Conservation (phyloP, 441 rosid genomes). For the Croton laevigatus region DNA sequence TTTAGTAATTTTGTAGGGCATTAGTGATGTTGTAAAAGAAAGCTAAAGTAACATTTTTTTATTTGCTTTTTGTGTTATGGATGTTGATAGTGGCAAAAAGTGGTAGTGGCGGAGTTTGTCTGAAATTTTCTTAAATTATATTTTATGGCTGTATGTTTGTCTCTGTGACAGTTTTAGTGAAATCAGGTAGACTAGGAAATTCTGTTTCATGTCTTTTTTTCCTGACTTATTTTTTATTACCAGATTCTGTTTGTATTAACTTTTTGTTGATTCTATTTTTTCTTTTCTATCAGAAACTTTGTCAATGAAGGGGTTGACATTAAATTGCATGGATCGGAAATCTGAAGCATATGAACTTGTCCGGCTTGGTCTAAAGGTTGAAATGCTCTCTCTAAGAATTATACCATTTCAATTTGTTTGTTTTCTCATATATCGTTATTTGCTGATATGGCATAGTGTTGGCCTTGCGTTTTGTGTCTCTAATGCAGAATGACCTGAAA, state of each 20-base stretch:
- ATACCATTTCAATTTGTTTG: constrained; percentile 6
- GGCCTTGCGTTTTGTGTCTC: constrained; percentile 20
- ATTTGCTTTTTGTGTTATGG: not conserved
- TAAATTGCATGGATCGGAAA: constrained; percentile 99
- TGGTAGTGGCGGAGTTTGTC: not conserved
- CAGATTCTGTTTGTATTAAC: constrained; percentile 1
- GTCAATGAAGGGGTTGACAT: constrained; percentile 98
- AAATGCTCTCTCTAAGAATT: constrained; percentile 21
- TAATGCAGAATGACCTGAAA: constrained; percentile 92
- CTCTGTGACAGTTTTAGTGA: not conserved
- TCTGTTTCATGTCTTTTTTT: not conserved
- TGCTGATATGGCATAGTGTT: constrained; percentile 11
- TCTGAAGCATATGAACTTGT: constrained; percentile 98
- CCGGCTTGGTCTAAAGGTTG: constrained; percentile 90
- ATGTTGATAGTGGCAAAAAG: not conserved
- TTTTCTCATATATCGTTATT: constrained; percentile 12
- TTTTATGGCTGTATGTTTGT: not conserved
- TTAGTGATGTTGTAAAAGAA: not conserved
- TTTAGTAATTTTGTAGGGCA: not conserved
- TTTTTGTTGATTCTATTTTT: constrained; percentile 3
- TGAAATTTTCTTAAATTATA: not conserved
- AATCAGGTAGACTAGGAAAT: not conserved
- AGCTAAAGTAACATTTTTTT: not conserved
- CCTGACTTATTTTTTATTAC: not conserved
- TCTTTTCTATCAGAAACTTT: constrained; percentile 70